Evolutionary conservation across 768 basidiomycete species (phyloP), one percentile per base, ranked within the genome.

Genomic region (Albatrellus ellisii): DNA sequence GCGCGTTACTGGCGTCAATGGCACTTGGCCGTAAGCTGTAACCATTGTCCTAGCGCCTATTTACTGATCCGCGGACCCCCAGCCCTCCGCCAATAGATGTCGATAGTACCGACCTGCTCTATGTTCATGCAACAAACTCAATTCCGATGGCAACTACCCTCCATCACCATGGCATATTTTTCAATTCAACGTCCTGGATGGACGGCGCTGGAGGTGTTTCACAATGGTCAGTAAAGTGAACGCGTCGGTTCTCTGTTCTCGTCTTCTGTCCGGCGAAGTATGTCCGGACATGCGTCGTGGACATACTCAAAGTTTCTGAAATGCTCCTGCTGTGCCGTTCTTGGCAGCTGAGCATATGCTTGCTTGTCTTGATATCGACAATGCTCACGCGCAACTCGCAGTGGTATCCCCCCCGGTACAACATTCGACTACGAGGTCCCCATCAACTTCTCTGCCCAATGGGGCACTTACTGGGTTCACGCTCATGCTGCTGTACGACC

Each of bases 111-210:
- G 89, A 98, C 58, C 72, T 73, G 0, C 65, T 95, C 24, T 53
- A 82, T 21, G 68, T 97, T 0, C 91, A 97, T 56, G 76, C 78
- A 4, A 66, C 66, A 22, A 90, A 92, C 59, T 72, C 71, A 2
- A 59, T 92, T 42, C 76, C 81, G 41, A 49, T 63, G 21, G 71
- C 79, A 0, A 72, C 83, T 0, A 70, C 79, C 0, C 62, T 97
- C 12, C 94, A 98, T 58, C 83, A 92, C 55, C 92, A 95, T 61
- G 94, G 94, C 48, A 87, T 94, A 81, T 90, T 77, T 63, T 90
- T 95, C 69, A 92, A 91, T 57, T 70, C 73, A 1, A 72, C 83
- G 0, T 72, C 75, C 14, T 95, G 85, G 78, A 81, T 79, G 68
- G 94, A 98, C 58, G 94, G 94, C 27, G 89, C 94, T 0, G 59